phyloP scores from a whole-genome alignment of 2,329 filamentous ascomycete genomes.

The Acephala macrosclerotiorum region DNA sequence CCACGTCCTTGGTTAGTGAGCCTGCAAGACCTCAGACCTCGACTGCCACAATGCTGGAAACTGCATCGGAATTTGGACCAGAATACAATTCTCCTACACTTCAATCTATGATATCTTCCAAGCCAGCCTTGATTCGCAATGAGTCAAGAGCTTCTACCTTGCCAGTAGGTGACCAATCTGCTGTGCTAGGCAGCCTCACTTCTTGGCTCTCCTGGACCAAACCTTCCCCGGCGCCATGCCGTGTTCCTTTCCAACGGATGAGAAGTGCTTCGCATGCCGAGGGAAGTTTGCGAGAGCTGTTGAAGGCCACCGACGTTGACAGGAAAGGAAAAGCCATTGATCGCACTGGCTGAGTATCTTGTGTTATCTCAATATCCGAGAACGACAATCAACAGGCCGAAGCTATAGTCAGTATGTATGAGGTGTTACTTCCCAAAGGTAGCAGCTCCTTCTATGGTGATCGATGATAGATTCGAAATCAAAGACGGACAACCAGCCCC shows the following conservation, averaged over 20 bases:
- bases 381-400: too few relatives aligned
- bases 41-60: conserved; percentile 44
- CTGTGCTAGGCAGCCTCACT: conserved; percentile 39
- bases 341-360: conserved; percentile 28
- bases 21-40: conserved; percentile 66
- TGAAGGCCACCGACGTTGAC: conserved; percentile 49
- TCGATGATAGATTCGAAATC: too few relatives aligned
- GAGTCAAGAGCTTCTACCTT: conserved; percentile 40
- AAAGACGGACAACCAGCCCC: too few relatives aligned
- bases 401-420: too few relatives aligned
- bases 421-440: too few relatives aligned
- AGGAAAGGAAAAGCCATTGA: conserved; percentile 43
- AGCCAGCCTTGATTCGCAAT: conserved; percentile 36
- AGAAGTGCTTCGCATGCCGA: conserved; percentile 57
- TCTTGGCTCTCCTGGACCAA: conserved; percentile 44
- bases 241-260: conserved; percentile 31
- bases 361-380: too few relatives aligned
- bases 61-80: conserved; percentile 25
- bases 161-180: conserved; percentile 30
- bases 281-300: conserved; percentile 61
- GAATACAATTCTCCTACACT: conserved; percentile 29
- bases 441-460: too few relatives aligned
- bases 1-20: conserved; percentile 58
- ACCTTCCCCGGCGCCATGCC: conserved; percentile 21
- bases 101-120: conserved; percentile 33